Evolutionary conservation across 768 basidiomycete genomes (phyloP).

Genomic region (Mycena filopes): DNA sequence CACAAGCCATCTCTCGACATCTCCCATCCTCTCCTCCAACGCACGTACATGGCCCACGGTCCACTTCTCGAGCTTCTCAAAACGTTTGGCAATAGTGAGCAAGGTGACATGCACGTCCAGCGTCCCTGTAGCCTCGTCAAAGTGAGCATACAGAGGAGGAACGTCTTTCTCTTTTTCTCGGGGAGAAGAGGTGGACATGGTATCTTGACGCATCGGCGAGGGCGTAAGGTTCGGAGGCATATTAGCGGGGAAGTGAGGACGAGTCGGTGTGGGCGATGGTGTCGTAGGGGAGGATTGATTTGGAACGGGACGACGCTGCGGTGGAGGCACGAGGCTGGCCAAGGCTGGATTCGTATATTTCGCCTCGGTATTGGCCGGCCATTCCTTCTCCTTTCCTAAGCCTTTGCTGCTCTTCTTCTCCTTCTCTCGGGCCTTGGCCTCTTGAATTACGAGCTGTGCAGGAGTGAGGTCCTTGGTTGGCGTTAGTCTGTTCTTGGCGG

Average conservation of each 20-base stretch:
- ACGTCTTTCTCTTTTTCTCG: conserved; percentile 52
- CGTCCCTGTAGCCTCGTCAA: conserved; percentile 69
- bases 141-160: conserved; percentile 82
- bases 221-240: conserved; percentile 69
- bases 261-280: conserved; percentile 52
- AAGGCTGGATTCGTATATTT: conserved; percentile 70
- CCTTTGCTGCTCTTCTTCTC: conserved; percentile 60
- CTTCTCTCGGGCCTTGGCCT: conserved; percentile 75
- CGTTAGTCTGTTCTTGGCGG: conserved; percentile 79
- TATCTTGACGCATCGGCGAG: conserved; percentile 68
- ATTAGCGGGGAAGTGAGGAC: conserved; percentile 55
- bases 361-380: conserved; percentile 63
- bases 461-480: conserved; percentile 89
- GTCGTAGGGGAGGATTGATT: conserved; percentile 69
- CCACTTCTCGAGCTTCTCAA: conserved; percentile 93
- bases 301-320: conserved; percentile 59
- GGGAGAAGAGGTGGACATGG: conserved; percentile 56
- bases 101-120: conserved; percentile 82
- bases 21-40: conserved; percentile 90
- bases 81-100: conserved; percentile 78
- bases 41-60: conserved; percentile 89
- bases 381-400: conserved; percentile 74
- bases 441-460: conserved; percentile 84
- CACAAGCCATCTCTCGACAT: conserved; percentile 91
- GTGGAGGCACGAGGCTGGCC: conserved; percentile 59